These are phyloP conservation scores for Cucurbita argyrosperma DNA, from an alignment of 306 rosid species.

Conservation along the genomic window DNA sequence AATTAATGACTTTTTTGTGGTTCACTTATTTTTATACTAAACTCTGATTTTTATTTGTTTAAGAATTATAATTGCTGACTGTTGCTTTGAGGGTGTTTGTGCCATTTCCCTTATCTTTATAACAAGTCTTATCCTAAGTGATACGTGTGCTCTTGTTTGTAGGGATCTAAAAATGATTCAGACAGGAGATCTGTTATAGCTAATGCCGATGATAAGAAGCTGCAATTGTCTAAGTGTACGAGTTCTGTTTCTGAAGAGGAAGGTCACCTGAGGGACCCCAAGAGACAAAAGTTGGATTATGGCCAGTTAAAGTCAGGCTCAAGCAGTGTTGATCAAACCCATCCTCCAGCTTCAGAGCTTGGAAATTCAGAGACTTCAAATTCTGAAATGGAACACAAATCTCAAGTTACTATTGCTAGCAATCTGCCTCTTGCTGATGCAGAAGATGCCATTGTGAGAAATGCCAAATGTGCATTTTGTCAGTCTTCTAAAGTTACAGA, in stretches of 20 bases:
- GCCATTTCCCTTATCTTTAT: not conserved
- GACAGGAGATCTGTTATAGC: constrained; percentile 19
- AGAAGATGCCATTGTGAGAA: constrained; percentile 8
- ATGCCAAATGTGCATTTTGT: constrained; percentile 61
- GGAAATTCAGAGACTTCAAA: constrained; percentile 10
- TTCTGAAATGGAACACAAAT: constrained; percentile 6
- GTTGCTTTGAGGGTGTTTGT: not conserved
- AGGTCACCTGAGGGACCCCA: constrained; percentile 30
- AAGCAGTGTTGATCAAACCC: constrained; percentile 7
- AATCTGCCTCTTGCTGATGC: constrained; percentile 3
- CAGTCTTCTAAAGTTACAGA: constrained; percentile 54
- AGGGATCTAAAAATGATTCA: constrained; percentile 30
- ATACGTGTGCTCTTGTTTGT: not conserved
- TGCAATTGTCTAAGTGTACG: constrained; percentile 24
- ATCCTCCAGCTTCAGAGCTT: constrained; percentile 11
- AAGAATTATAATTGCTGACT: not conserved
- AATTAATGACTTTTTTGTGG: not conserved
- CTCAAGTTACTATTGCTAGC: constrained; percentile 14
- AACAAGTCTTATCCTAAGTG: not conserved
- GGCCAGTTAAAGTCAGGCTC: constrained; percentile 1
- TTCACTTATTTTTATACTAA: not conserved
- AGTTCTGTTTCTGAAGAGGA: constrained; percentile 44
- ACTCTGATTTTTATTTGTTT: not conserved
- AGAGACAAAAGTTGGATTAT: constrained; percentile 34
- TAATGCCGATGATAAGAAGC: constrained; percentile 15